Evolutionary conservation across 2,329 filamentous ascomycete genomes (phyloP).

Genomic region (Xylaria hypoxylon): DNA sequence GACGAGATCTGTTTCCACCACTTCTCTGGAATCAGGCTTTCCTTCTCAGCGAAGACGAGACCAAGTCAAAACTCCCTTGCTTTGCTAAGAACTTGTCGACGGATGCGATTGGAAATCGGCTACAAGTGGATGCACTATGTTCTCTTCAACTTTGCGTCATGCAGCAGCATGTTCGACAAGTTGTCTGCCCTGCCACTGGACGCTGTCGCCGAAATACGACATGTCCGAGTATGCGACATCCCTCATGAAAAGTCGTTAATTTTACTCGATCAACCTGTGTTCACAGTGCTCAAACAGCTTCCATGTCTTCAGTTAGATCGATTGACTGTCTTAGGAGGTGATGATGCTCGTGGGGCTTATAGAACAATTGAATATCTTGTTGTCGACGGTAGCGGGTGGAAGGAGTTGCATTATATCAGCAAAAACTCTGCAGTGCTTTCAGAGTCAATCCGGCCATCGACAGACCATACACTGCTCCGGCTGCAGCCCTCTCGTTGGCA

Average conservation of each 20-base stretch:
- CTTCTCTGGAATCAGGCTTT: neutral
- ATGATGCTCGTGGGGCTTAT: fast-evolving
- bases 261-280: neutral
- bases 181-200: neutral
- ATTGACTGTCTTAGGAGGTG: neutral
- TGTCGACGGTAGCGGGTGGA: neutral
- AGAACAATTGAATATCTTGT: neutral
- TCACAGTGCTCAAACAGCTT: neutral
- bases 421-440: neutral
- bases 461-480: neutral
- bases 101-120: neutral
- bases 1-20: neutral
- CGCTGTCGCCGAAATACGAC: neutral
- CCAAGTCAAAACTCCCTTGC: neutral
- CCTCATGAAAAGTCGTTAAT: no score
- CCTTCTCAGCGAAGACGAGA: no score
- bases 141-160: neutral
- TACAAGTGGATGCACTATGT: neutral
- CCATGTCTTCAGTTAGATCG: neutral
- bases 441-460: no score
- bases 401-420: slow-evolving; percentile 4
- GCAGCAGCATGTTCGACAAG: neutral
- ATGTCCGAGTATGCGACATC: neutral
- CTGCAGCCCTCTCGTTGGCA: neutral
- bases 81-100: neutral